Evolutionary conservation across 805 yeast genomes (phyloP), one percentile per base, ranked within the genome.

Genomic region (Saturnispora mendoncae): DNA sequence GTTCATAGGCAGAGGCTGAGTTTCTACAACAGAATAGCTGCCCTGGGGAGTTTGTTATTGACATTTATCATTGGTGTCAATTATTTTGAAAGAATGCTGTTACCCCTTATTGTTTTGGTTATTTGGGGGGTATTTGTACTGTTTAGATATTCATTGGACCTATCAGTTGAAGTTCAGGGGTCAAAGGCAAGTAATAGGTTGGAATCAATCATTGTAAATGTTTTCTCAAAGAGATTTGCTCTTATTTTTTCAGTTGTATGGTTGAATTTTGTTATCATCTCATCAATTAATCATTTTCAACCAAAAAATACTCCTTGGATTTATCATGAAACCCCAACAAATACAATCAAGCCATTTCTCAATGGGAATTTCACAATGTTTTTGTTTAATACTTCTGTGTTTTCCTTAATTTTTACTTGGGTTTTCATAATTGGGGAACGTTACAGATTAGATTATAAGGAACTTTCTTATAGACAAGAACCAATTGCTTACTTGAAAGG

Each of bases 361-460:
- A 68, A 66, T 46, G 72, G 68, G 47, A 54, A 64, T 33, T 66
- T 59, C 62, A 66, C 76, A 4, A 75, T 63, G 51, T 72, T 59
- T 49, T 72, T 76, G 71, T 74, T 65, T 51, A 66, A 62, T 33
- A 61, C 71, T 20, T 9, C 61, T 1, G 55, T 65, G 20, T 51
- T 68, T 6, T 71, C 76, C 0, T 25, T 66, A 0, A 27, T 66
- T 6, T 82, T 80, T 55, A 51, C 78, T 6, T 38, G 65, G 2
- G 77, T 72, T 45, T 80, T 72, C 52, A 49, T 72, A 12, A 49
- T 72, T 0, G 67, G 74, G 43, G 81, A 78, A 53, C 63, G 75
- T 46, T 78, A 77, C 55, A 67, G 74, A 44, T 60, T 82, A 31
- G 54, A 59, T 2, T 72, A 80, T 56, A 52, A 58, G 35, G 65